Percentiles rank a stretch among this genome's conserved stretches.
Conservation (phyloP, 768 basidiomycete genomes). For the Dioszegia aurantiaca region DNA sequence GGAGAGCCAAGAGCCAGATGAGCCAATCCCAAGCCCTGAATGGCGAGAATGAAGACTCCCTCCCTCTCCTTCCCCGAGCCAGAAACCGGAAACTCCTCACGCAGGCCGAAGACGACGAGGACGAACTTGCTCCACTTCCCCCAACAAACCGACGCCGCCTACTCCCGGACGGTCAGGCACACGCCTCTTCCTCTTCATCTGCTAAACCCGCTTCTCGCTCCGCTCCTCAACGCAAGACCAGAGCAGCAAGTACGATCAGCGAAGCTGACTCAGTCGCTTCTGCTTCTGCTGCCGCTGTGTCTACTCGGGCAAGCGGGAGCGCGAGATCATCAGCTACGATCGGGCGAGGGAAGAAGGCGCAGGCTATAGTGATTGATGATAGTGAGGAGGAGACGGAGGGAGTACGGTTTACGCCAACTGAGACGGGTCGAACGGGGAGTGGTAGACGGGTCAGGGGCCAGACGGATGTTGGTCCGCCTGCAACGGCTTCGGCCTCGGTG, state of each 20-base stretch:
- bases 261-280: slow-evolving; percentile 23
- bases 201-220: neutral
- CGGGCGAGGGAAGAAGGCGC: slow-evolving; percentile 14
- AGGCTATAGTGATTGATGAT: slow-evolving; percentile 13
- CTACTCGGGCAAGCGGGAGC: slow-evolving; percentile 6
- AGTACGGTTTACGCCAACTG: slow-evolving; percentile 11
- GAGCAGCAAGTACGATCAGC: slow-evolving; percentile 22
- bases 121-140: slow-evolving; percentile 13
- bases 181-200: too few relatives aligned
- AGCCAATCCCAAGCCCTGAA: slow-evolving; percentile 15
- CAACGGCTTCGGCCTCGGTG: neutral
- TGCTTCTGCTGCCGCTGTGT: neutral
- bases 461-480: slow-evolving; percentile 9
- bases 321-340: neutral
- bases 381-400: slow-evolving; percentile 22
- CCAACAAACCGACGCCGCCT: slow-evolving; percentile 11
- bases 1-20: neutral
- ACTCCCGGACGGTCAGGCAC: neutral
- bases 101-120: slow-evolving; percentile 17
- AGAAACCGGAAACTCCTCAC: slow-evolving; percentile 20
- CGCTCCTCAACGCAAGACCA: slow-evolving; percentile 17
- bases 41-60: slow-evolving; percentile 28
- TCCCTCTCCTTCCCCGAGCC: slow-evolving; percentile 32
- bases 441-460: neutral
- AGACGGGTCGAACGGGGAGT: neutral